Conservation (phyloP, 225 moss, liverwort and hornwort genomes). For the Anthoceros angustus region DNA sequence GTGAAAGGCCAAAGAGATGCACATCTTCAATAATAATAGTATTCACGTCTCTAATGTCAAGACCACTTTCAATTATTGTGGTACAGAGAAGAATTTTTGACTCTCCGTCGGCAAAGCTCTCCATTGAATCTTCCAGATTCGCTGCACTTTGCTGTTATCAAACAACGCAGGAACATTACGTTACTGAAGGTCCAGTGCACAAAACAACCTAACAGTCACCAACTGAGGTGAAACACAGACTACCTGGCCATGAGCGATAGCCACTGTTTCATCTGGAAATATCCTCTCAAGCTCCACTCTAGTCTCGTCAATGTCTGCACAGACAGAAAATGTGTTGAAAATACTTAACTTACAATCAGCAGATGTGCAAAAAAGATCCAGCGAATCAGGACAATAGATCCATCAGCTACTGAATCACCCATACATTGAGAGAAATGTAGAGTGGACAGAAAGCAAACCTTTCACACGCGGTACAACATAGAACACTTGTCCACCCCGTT, state of each 20-base stretch:
- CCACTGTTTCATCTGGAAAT: constrained; percentile 61
- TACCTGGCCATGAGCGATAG: constrained; percentile 66
- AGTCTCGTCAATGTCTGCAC: constrained; percentile 23
- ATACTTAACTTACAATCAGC: constrained; percentile 20
- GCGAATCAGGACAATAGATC: no score
- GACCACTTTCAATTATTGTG: constrained; percentile 83
- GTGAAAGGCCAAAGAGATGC: constrained; percentile 78
- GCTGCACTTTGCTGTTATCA: constrained; percentile 50
- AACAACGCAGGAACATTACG: not conserved
- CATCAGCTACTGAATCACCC: no score
- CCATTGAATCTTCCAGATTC: constrained; percentile 73
- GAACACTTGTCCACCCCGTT: constrained; percentile 76
- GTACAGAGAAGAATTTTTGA: constrained; percentile 78
- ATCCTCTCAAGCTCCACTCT: constrained; percentile 41
- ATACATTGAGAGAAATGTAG: no score
- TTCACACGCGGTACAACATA: constrained; percentile 85
- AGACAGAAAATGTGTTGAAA: constrained; percentile 2
- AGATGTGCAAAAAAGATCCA: no score
- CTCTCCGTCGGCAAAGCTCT: constrained; percentile 71
- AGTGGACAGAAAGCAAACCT: constrained; percentile 16
- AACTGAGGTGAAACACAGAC: no score
- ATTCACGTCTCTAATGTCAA: constrained; percentile 75
- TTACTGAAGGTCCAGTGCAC: no score
- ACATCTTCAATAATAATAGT: constrained; percentile 91
- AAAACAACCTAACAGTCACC: no score